phyloP scores from a whole-genome alignment of 2,329 filamentous ascomycete species.

The Colletotrichum lentis region DNA sequence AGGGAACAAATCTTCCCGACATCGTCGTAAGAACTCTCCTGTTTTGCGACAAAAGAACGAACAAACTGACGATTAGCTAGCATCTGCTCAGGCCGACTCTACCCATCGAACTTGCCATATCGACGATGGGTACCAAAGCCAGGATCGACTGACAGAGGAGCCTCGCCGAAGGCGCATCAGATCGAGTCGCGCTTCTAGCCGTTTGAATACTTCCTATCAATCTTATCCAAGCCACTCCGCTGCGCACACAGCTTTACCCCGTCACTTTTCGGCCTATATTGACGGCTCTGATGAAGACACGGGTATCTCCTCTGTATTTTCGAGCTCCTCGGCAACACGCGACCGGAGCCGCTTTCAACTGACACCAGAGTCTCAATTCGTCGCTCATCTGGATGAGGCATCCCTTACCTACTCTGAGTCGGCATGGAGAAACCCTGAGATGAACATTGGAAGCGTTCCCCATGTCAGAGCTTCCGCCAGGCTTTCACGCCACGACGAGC shows the following conservation, averaged over 20 bases:
- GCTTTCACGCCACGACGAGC: neutral
- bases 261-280: no score
- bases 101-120: neutral
- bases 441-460: neutral
- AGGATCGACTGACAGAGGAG: slow-evolving; percentile 1
- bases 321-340: neutral
- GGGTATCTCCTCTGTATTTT: neutral
- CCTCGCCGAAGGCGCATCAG: slow-evolving; percentile 32
- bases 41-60: neutral
- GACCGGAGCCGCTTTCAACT: neutral
- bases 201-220: slow-evolving; percentile 6
- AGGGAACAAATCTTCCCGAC: neutral
- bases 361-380: neutral
- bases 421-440: neutral
- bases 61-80: slow-evolving; percentile 2
- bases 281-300: neutral
- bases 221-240: neutral
- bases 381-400: neutral
- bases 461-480: neutral
- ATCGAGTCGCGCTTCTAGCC: slow-evolving; percentile 27
- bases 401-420: neutral
- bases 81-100: neutral
- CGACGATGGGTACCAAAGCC: neutral
- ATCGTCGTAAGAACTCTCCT: slow-evolving; percentile 11
- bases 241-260: neutral